Conservation (phyloP, 2,329 filamentous ascomycete species). For the Beauveria caledonica region DNA sequence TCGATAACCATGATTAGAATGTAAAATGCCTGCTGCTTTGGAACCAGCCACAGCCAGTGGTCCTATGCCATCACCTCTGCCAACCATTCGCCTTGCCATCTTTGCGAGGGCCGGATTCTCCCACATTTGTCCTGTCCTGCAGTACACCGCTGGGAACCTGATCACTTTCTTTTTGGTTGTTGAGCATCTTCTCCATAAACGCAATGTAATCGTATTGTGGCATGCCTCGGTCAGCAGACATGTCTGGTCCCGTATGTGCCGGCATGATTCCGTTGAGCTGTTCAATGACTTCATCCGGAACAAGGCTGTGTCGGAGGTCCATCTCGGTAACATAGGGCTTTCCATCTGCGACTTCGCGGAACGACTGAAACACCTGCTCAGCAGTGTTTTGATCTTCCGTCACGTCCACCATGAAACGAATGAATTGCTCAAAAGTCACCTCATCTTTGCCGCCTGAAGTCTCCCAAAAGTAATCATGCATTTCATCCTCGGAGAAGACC, state of each 20-base stretch:
- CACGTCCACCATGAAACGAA: constrained; percentile 98
- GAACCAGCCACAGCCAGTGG: background rate
- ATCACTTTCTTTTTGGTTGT: constrained; percentile 25
- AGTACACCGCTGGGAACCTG: constrained; percentile 23
- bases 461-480: constrained; percentile 89
- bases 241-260: constrained; percentile 71
- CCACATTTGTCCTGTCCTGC: constrained; percentile 27
- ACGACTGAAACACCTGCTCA: constrained; percentile 96
- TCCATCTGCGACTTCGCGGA: constrained; percentile 93
- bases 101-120: constrained; percentile 25
- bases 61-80: background rate
- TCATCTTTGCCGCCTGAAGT: constrained; percentile 72
- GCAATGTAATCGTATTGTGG: constrained; percentile 93
- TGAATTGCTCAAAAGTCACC: constrained; percentile 97
- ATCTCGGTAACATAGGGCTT: constrained; percentile 99
- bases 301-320: constrained; percentile 87
- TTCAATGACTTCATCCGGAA: constrained; percentile 95
- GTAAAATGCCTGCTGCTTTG: background rate
- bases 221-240: constrained; percentile 73
- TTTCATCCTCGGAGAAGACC: constrained; percentile 95
- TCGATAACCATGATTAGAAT: constrained; percentile 1
- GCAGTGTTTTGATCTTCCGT: constrained; percentile 98
- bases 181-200: constrained; percentile 87
- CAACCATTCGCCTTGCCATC: constrained; percentile 27
- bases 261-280: constrained; percentile 86